Percentiles rank a stretch among this genome's conserved stretches.
phyloP scores from a whole-genome alignment of 441 rosid species.

The Corymbia citriodora region DNA sequence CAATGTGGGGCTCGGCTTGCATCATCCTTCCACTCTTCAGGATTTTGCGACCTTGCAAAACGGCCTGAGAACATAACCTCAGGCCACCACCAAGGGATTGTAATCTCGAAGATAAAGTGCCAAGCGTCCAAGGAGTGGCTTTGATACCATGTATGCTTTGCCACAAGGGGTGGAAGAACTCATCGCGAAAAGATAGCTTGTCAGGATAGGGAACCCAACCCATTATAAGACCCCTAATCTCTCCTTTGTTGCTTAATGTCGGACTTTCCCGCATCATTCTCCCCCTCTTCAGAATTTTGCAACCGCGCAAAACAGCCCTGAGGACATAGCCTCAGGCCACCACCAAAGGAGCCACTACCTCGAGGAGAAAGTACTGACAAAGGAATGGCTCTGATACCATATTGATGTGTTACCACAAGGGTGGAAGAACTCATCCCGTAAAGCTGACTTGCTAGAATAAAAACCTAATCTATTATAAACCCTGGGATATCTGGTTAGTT shows the following conservation, averaged over 20 bases:
- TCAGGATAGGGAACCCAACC: not conserved
- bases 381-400: not conserved
- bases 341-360: not conserved
- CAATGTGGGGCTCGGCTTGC: fast-evolving
- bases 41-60: not conserved
- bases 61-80: not conserved
- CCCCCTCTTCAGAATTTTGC: not conserved
- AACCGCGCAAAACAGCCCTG: fast-evolving
- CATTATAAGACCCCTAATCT: not conserved
- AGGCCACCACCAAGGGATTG: not conserved
- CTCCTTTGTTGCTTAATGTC: not conserved
- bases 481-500: not conserved
- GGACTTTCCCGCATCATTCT: not conserved
- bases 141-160: not conserved
- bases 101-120: not conserved
- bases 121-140: not conserved
- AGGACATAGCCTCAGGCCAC: not conserved
- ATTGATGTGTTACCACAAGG: not conserved
- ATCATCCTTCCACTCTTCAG: not conserved
- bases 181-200: not conserved
- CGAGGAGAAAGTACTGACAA: not conserved
- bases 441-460: not conserved
- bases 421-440: not conserved
- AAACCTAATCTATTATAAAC: not conserved
- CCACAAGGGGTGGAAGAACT: not conserved